phyloP scores from a whole-genome alignment of 768 basidiomycete genomes.

The Suillus plorans region DNA sequence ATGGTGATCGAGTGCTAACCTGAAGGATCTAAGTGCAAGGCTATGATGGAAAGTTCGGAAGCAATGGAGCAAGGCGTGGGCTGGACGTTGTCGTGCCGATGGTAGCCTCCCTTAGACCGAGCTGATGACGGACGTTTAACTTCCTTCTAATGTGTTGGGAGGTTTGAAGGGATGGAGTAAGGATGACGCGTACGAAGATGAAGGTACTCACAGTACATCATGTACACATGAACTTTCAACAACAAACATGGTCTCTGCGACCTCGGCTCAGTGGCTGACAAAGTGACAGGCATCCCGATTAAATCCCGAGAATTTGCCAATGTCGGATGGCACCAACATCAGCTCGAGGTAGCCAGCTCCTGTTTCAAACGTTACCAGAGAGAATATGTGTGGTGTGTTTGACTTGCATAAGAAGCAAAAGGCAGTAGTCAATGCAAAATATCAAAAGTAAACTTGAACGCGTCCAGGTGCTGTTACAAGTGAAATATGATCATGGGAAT shows the following conservation, averaged over 20 bases:
- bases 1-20: not conserved
- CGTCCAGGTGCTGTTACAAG: constrained; percentile 61
- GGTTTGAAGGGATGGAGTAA: not conserved
- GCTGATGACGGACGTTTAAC: not conserved
- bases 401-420: not conserved
- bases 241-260: not conserved
- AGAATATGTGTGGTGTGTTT: not conserved
- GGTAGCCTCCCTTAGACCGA: not conserved
- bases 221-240: not conserved
- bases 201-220: not conserved
- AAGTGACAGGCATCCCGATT: not conserved
- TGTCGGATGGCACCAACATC: not conserved
- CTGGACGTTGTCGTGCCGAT: not conserved
- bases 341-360: not conserved
- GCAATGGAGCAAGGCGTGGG: not conserved
- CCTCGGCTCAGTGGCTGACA: not conserved
- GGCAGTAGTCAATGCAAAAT: constrained; percentile 70
- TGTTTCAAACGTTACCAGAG: not conserved
- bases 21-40: not conserved
- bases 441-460: constrained; percentile 71
- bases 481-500: not conserved
- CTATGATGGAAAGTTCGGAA: not conserved
- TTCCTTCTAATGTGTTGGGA: not conserved
- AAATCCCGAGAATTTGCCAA: not conserved
- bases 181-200: not conserved